Base-by-base conservation (phyloP, 2,329 filamentous ascomycete genomes). In the Blastomyces parvus region DNA sequence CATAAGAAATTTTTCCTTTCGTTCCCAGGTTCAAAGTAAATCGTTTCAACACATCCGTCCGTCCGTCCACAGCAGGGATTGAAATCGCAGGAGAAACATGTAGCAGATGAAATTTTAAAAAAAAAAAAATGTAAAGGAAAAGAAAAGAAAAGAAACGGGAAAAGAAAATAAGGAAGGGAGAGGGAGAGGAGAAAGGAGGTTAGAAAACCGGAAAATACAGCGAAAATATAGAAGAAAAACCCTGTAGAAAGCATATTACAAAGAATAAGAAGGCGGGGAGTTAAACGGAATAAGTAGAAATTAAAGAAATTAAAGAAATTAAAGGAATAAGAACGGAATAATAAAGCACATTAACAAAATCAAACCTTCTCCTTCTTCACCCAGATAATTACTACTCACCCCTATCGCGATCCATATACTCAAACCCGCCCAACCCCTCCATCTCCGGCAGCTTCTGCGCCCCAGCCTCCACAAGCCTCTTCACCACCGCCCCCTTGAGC, bases 391-490 rank as follows among this genome's bases (percentile, higher is more conserved):
- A n/a, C n/a, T n/a, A n/a, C n/a, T 59, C 40, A 6, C 11, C 7
- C 14, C 22, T 17, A 30, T 33, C 42, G 2, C 53, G 53, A 59
- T 59, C 57, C 38, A 59, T 59, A 59, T 59, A 59, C 40, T 46
- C 57, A 59, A 44, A 59, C 57, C 22, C 25, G 1, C 42, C 57
- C 40, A 59, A 44, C 25, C 38, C 38, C 14, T 59, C 38, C 57
- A 59, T 59, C 40, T 17, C 57, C 9, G 42, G 38, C 57, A 46
- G 40, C 11, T n/a, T 19, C 40, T 44, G 17, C 38, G 57, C 57
- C 40, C 57, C 57, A 19, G 57, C 57, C 22, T 59, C 57, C 14
- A 59, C 22, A 19, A 59, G 57, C 57, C 57, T 44, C 57, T 59
- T 59, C 57, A 59, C 57, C 22, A 59, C 42, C 22, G 38, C 57